Evolutionary conservation across 2,329 filamentous ascomycete species (phyloP), one percentile per base, ranked within the genome.

Genomic region (Cladosporium velox): DNA sequence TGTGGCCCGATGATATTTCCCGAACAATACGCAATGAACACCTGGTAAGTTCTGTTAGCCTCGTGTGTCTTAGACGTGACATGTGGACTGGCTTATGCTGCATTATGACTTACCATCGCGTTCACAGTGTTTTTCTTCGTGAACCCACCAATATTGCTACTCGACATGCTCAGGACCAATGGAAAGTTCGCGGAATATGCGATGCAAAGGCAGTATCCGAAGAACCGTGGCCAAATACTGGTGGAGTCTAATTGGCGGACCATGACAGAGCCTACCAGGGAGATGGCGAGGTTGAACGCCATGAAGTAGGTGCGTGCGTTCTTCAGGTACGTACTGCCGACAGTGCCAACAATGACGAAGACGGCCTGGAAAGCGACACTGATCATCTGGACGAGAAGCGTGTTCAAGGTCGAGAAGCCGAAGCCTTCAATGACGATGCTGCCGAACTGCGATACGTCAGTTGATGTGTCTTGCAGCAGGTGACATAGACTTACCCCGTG

Each of bases 361-460:
- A 55, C 52, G 10, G 52, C 52, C 11, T 55, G 52, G 30, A 32
- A 55, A 21, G 18, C 28, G 28, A 55, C 32, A 32, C 52, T 55
- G 28, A 55, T 55, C 52, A 88, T 80, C 71, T 83, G 82, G 75
- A 87, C 79, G 1, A 87, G 75, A 0, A 84, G 84, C 4, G 86
- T 87, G 1, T 81, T 80, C 7, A 86, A 77, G 0, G 83, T 83
- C 1, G 78, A 79, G 70, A 87, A 87, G 7, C 86, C 85, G 34
- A 88, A 83, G 0, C 84, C 84, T 65, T 86, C 74, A 69, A 88
- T 87, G 59, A 88, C 85, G 59, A 87, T 78, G 0, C 85, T 87
- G 60, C 84, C 84, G 68, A 87, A 88, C 52, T 55, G 30, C 26
- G 28, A 21, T 34, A 12, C 15, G 32, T 55, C n/a, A 55, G 52